Evolutionary conservation across 441 rosid genomes (phyloP), one percentile per base, ranked within the genome.

Genomic region (Eruca vesicaria): DNA sequence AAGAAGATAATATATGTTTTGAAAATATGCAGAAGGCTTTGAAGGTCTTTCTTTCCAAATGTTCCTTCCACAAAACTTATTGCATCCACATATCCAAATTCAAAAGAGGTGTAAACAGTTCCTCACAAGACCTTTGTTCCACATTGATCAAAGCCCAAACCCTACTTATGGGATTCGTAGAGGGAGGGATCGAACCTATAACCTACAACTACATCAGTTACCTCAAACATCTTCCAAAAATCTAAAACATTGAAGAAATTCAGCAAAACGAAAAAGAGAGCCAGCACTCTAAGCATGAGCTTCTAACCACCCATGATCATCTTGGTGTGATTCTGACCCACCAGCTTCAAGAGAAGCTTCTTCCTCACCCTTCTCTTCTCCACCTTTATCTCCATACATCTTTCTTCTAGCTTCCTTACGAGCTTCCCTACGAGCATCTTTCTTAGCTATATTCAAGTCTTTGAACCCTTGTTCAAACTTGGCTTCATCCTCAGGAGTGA

Each of bases 381-480:
- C 80, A 9, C 73, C 78, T 18, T 83, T 33, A 63, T 61, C 71
- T 29, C 87, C 88, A 62, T 77, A 82, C 76, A 85, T 77, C 69
- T 83, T 84, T 69, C 90, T 82, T 76, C 94, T 86, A 52, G 65
- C 81, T 78, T 78, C 79, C 56, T 50, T 70, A 73, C 91, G 90
- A 45, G 86, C 82, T 53, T 71, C 79, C 64, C 79, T 71, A 76
- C 91, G 90, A 53, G 86, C 82, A 16, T 79, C 93, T 75, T 89
- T 83, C 82, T 93, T 87, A 5, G 86, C 85, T 58, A 91, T 72
- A 63, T 84, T 93, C 83, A 90, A 80, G 66, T 91, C 90, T 78
- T 87, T 87, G 76, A 93, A 91, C 6, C 89, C 89, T 79, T 91
- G 88, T 57, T 88, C 98, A 9, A 93, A 84, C 81, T 84, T 86